Base-by-base conservation (phyloP, 2,329 filamentous ascomycete species). In the Sphaerulina vaccinii region DNA sequence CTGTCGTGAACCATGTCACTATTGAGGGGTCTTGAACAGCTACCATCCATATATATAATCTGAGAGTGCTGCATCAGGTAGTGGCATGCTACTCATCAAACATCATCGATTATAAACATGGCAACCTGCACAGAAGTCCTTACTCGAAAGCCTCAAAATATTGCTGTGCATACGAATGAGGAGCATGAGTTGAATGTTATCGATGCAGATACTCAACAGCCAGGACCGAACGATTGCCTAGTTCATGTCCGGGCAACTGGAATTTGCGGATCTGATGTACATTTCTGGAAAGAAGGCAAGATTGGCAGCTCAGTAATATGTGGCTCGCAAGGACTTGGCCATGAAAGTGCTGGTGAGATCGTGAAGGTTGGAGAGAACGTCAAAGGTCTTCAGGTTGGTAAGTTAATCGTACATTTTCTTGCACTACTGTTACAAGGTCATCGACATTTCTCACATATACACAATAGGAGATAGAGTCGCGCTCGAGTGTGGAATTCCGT, bases 401-500 rank as follows among this genome's bases (percentile, higher is more conserved):
- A 18, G 59, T 58, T 38, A 29, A 15, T 50, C 29, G 16, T 29
- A 50, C 36, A 13, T 24, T 44, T 27, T 19, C 38, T 19, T 41
- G 42, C 23, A 18, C 27, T 21, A 23, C 29, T 38, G 16, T 22
- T 9, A 32, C 5, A 32, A 32, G 27, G 27, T 29, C 27, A 29
- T 10, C 9, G n/a, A 3, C 23, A 29, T 21, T 39, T 24, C 21
- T 48, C 9, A 48, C n/a, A 33, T 18, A 50, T 9, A 22, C 32
- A 15, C 3, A 5, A 7, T 32, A 63, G 64, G 65, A 44, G 66
- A 69, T 43, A 47, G 61, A 10, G 66, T 68, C 11, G 65, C 65
- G n/a, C 56, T 68, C 44, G 65, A 68, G 59, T 63, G 60, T 52
- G 65, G 65, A 21, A 62, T 68, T 7, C 63, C 66, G 5, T 68